Percentiles rank a stretch among this genome's conserved stretches.
These are phyloP conservation scores for Coemansia asiatica DNA, from an alignment of 192 early-diverging fungal species.

Conservation along the genomic window DNA sequence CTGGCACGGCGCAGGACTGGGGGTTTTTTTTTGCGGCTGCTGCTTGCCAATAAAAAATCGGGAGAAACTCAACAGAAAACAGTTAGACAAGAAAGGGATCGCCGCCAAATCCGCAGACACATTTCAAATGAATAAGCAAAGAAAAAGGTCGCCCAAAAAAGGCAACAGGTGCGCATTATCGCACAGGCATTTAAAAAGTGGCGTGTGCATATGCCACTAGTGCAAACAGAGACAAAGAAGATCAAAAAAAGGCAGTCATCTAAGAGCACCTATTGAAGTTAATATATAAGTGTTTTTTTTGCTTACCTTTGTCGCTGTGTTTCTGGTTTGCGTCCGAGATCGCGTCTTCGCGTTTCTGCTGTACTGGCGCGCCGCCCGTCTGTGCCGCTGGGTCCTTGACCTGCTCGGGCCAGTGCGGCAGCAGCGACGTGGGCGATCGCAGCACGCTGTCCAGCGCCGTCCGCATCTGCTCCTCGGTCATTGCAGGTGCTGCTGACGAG, in stretches of 20 bases:
- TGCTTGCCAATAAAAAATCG: background rate
- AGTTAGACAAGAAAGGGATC: background rate
- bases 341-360: background rate
- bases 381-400: background rate
- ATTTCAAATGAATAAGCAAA: too few species aligned
- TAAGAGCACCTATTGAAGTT: background rate
- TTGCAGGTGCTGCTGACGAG: constrained; percentile 3
- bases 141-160: background rate
- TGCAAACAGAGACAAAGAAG: background rate
- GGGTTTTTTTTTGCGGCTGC: background rate
- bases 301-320: constrained; percentile 8
- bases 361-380: background rate
- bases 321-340: background rate
- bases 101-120: constrained; percentile 1
- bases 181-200: background rate
- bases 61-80: background rate
- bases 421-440: constrained; percentile 39
- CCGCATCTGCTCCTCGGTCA: constrained; percentile 8
- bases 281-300: background rate
- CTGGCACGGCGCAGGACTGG: background rate
- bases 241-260: background rate
- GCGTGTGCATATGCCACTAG: background rate
- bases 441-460: constrained; percentile 20
- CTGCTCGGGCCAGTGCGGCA: constrained; percentile 46
- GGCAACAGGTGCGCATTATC: constrained; percentile 4